Conservation (phyloP, 164 flowering plant species). For the Vitis vinifera region ASM3070453v1 NC_081811.1:30575501-30576000, state of each 20-base stretch:
- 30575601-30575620: too few relatives aligned
- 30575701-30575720: too few relatives aligned
- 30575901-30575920: conserved; percentile 50
- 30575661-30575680: too few relatives aligned
- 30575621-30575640: too few relatives aligned
- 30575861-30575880: conserved; percentile 52
- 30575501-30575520: too few relatives aligned
- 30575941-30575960: conserved; percentile 30
- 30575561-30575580: too few relatives aligned
- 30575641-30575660: too few relatives aligned
- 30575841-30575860: conserved; percentile 50
- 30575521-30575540: too few relatives aligned
- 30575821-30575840: conserved; percentile 65
- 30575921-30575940: conserved; percentile 58
- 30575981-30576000: conserved; percentile 48
- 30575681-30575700: too few relatives aligned
- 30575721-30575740: background rate
- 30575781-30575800: background rate
- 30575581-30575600: too few relatives aligned
- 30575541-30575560: too few relatives aligned
- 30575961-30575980: conserved; percentile 80
- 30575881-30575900: conserved; percentile 62
- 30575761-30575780: background rate
- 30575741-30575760: background rate
- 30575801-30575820: conserved; percentile 64